Base-by-base conservation (phyloP, 1,284 basidiomycete genomes). In the Xanthoconium separans region DNA sequence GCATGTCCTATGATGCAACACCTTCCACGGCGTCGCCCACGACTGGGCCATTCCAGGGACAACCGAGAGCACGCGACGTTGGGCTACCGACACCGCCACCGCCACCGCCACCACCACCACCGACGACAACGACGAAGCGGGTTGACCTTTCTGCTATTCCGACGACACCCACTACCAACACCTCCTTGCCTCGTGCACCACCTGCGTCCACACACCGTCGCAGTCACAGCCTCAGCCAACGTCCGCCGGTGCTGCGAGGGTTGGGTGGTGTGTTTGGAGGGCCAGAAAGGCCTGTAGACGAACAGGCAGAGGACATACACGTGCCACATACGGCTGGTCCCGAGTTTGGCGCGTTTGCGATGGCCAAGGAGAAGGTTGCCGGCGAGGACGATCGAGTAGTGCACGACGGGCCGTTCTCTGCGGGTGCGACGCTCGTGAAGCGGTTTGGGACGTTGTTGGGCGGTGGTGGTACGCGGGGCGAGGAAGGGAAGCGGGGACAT, bases 191-290 rank as follows among this genome's bases (percentile, higher is more conserved):
- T 0, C 76, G 84, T 31, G 82, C 84, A 6, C 85, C 87, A 6
- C 83, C 84, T 22, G 82, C 81, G 20, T 83, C 82, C 46, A 83
- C 81, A 11, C 88, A 89, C 68, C 77, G 82, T 50, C 75, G 87
- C 47, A 89, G 84, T 59, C 90, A 91, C 66, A 89, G 86, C 65
- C 77, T 93, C 62, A 89, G 85, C 60, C 87, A 90, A 64, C 75
- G 85, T 15, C 89, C 86, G 31, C 77, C 75, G 30, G 71, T 72
- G 12, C 57, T 74, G 20, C 70, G 74, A 36, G 71, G 72, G 5
- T 68, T 75, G 70, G 61, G 69, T 13, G 73, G 70, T 12, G 75
- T 83, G 72, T 83, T 86, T 64, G 79, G 81, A 16, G 74, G 74
- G 51, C 70, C 70, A 6, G 67, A 70, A 54, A 65, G 59, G 49